These are phyloP conservation scores for Aspergillus brunneoviolaceus DNA, from an alignment of 2,329 filamentous ascomycete species.

Conservation along the genomic window DNA sequence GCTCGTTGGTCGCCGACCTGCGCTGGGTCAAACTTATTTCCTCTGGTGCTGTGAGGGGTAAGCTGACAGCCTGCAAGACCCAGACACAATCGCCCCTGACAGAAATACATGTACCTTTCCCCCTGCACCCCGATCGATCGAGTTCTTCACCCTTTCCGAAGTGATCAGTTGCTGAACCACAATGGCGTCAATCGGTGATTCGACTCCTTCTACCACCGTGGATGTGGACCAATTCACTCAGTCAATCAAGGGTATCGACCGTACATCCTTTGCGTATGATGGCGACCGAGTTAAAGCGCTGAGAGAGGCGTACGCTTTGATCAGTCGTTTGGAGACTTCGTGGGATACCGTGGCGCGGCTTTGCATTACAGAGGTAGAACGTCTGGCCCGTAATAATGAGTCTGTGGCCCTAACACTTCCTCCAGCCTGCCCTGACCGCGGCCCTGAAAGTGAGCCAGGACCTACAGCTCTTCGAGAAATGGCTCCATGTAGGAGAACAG, in stretches of 20 bases:
- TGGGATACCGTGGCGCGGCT: constrained; percentile 7
- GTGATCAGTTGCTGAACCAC: background rate
- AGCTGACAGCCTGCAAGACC: background rate
- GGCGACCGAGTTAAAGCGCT: constrained; percentile 7
- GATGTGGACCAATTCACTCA: background rate
- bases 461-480: constrained; percentile 6
- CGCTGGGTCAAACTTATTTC: background rate
- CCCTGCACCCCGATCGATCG: background rate
- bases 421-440: constrained; percentile 4
- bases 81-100: background rate
- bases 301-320: constrained; percentile 1
- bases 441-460: background rate
- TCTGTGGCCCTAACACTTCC: background rate
- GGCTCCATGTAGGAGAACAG: background rate
- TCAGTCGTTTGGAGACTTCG: constrained; percentile 7
- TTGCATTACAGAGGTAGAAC: constrained; percentile 1
- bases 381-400: background rate
- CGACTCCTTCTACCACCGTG: background rate
- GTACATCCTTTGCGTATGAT: background rate
- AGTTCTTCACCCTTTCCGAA: background rate
- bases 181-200: background rate
- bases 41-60: background rate
- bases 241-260: background rate
- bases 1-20: background rate
- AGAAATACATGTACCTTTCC: background rate